These are phyloP conservation scores for Penicillium desertorum DNA, from an alignment of 495 filamentous ascomycete species.

Conservation along the genomic window DNA sequence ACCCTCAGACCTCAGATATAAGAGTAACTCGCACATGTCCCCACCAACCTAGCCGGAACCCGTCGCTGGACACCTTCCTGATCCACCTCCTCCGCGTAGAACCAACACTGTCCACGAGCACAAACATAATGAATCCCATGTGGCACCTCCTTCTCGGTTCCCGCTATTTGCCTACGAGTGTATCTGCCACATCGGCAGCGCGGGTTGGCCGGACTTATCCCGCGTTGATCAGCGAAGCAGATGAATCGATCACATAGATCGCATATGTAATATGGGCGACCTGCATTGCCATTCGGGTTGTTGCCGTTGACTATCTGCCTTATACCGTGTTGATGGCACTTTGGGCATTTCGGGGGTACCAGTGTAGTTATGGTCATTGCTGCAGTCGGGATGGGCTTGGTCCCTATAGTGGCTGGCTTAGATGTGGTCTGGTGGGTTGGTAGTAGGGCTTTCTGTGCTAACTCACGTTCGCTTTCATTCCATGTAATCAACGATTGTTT, in stretches of 20 bases:
- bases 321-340: not conserved
- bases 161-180: constrained; percentile 8
- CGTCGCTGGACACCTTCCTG: not conserved
- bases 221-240: constrained; percentile 11
- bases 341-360: not conserved
- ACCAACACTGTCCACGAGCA: constrained; percentile 1
- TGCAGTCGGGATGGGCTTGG: not conserved
- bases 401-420: not conserved
- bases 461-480: not conserved
- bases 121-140: constrained; percentile 19
- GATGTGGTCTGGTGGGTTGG: not conserved
- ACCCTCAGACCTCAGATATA: not conserved
- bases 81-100: constrained; percentile 1
- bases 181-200: constrained; percentile 7
- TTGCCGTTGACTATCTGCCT: not conserved
- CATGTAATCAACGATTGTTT: not conserved
- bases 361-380: not conserved
- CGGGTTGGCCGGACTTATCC: constrained; percentile 7
- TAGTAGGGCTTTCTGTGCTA: too few species aligned
- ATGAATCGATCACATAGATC: constrained; percentile 4
- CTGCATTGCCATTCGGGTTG: constrained; percentile 14
- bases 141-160: not conserved
- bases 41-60: not conserved
- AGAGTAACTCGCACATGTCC: not conserved
- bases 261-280: constrained; percentile 14